Evolutionary conservation across 176 grass and related monocot species (phyloP), one percentile per base, ranked within the genome.

Genomic region (Aegilops bicornis): DNA sequence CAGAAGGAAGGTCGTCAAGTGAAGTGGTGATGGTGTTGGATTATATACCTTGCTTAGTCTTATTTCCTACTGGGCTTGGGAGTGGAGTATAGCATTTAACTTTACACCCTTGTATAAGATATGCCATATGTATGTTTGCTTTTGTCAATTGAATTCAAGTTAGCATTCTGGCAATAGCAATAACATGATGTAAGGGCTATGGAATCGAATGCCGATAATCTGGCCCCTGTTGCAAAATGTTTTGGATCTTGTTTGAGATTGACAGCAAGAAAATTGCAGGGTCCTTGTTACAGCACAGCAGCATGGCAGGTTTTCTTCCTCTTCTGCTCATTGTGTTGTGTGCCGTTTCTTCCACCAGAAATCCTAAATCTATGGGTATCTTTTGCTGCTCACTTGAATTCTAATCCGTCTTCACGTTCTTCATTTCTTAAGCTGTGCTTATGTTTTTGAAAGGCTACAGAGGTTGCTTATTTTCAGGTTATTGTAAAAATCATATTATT

Each of bases 31-130:
- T 75, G 79, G 39, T 73, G 60, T 62, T 88, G 82, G 82, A 45
- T 86, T 79, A 86, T 22, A 54, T 59, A 65, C 82, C 47, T 82
- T 47, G 69, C 48, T 58, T 83, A 69, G 23, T 59, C 61, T 47
- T 85, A 59, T 85, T 76, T 86, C 47, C 73, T 60, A 45, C 61
- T 52, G 43, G 43, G 73, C 73, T 76, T 56, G 79, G 69, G 69
- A 69, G 72, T 66, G 47, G 62, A 32, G 47, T 83, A 82, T 40
- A 87, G 20, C 79, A 67, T 65, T 50, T 59, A 56, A 66, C 69
- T 88, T 83, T 48, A 87, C 69, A 64, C 78, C 78, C 72, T 76
- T 54, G 71, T 69, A 24, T 68, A 56, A 39, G 84, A 36, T 59
- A 69, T 79, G 47, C 16, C 74, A 56, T 59, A 30, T 69, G 63